Base-by-base conservation (phyloP, 75 land plant genomes). In the Picea sitchensis region DNA sequence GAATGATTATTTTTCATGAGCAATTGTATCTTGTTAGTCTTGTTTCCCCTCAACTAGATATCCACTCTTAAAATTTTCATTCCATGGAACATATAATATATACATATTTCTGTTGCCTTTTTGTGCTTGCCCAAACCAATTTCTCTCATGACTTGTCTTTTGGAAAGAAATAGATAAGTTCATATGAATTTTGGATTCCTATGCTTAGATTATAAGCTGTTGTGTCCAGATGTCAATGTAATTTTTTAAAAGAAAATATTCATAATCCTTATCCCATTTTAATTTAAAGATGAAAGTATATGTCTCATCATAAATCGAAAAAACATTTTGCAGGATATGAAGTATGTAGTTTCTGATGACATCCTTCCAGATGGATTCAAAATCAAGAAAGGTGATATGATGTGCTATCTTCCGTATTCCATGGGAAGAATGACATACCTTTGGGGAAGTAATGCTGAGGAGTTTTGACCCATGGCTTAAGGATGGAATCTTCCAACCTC, bases 401-500 rank as follows among this genome's bases (percentile, higher is more conserved):
- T 81, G 4, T 47, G 32, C 15, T 79, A 57, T 72, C 36, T 47
- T 26, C 56, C 81, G 5, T 81, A 81, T 79, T 34, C 83, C 21
- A 81, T 81, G 83, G 83, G 83, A 12, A 80, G 80, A 54, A 77
- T 80, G 80, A 14, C 58, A 23, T 57, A 23, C 36, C 44, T 80
- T 23, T 81, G 83, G 83, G 83, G 83, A 41, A 13, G 5, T 11
- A 81, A 81, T 77, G 74, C 76, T 14, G 21, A 56, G 69, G 83
- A 81, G 21, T 81, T 81, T 15, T 61, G 51, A n/a, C 83, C 83
- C 60, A 61, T 81, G 83, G 83, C 38, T 81, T 14, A 58, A 80
- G 47, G 58, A 88, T 77, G 92, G 92, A 0, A 14, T 79, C 14
- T 91, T 86, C 67, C 71, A 58, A 57, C 81, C 80, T 9, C 82